Conservation (phyloP, 1,284 basidiomycete genomes). For the Apiotrichum laibachii region DNA sequence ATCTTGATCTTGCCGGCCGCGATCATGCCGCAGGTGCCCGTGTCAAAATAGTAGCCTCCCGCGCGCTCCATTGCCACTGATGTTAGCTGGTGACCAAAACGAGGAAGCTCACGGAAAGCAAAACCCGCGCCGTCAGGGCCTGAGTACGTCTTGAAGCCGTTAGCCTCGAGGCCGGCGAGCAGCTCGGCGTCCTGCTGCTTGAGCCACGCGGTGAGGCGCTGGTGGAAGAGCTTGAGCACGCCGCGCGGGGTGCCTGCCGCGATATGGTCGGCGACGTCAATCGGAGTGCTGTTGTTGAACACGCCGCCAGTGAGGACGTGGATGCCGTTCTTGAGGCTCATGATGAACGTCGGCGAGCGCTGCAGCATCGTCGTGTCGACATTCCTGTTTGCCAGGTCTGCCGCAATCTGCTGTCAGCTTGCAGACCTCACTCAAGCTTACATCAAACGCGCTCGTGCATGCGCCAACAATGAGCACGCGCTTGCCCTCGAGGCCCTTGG, state of each 20-base stretch:
- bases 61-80: background rate
- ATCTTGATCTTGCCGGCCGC: conserved; percentile 71
- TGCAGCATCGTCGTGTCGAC: conserved; percentile 64
- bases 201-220: conserved; percentile 55
- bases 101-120: background rate
- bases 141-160: conserved; percentile 57
- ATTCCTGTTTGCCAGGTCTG: conserved; percentile 55
- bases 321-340: conserved; percentile 57
- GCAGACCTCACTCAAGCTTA: conserved; percentile 35
- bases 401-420: conserved; percentile 56
- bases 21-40: conserved; percentile 63
- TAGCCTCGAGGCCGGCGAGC: conserved; percentile 52
- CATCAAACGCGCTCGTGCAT: conserved; percentile 56
- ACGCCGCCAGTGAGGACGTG: conserved; percentile 45
- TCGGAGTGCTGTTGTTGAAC: conserved; percentile 53
- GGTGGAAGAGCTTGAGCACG: conserved; percentile 55
- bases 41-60: conserved; percentile 56
- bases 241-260: conserved; percentile 25
- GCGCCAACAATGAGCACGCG: conserved; percentile 58
- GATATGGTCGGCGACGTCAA: conserved; percentile 56
- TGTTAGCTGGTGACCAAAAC: background rate
- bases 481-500: conserved; percentile 58
- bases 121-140: conserved; percentile 57
- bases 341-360: conserved; percentile 62
- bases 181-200: conserved; percentile 59